Percentiles rank a stretch among this genome's conserved stretches.
Evolutionary conservation across 176 grass and related monocot species (phyloP).

Genomic region (Aegilops speltoides): DNA sequence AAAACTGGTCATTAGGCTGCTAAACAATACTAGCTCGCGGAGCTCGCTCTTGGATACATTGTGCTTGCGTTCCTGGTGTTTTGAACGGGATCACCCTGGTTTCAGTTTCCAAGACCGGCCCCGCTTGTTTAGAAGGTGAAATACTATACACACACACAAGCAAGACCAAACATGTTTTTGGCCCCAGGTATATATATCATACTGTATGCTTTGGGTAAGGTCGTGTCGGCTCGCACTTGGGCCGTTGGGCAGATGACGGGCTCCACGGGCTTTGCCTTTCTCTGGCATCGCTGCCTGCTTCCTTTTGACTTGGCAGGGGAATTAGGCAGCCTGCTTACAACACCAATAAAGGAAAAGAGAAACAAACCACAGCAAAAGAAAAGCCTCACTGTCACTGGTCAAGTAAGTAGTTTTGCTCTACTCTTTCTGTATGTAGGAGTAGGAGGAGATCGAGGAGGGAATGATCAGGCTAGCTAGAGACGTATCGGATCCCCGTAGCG

Average conservation of each 20-base stretch:
- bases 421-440: not conserved
- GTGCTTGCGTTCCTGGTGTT: not conserved
- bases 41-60: not conserved
- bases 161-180: slow-evolving; percentile 2
- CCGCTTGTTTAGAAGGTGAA: not conserved
- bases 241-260: slow-evolving; percentile 50
- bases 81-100: not conserved
- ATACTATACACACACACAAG: not conserved
- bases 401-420: not conserved
- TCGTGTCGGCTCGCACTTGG: slow-evolving; percentile 48
- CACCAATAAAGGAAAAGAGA: slow-evolving; percentile 43
- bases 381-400: not conserved
- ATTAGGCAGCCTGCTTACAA: slow-evolving; percentile 34
- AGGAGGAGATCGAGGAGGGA: not conserved
- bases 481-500: slow-evolving; percentile 47
- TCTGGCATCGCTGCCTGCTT: slow-evolving; percentile 60
- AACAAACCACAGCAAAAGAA: slow-evolving; percentile 34
- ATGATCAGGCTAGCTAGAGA: slow-evolving; percentile 25
- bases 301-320: slow-evolving; percentile 80
- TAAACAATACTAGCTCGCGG: slow-evolving; percentile 14
- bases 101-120: not conserved
- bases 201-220: slow-evolving; percentile 28
- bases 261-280: slow-evolving; percentile 82
- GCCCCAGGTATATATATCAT: not conserved
- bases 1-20: not conserved